Evolutionary conservation across 768 basidiomycete genomes (phyloP).

Genomic region (Pulveroboletus sp.): DNA sequence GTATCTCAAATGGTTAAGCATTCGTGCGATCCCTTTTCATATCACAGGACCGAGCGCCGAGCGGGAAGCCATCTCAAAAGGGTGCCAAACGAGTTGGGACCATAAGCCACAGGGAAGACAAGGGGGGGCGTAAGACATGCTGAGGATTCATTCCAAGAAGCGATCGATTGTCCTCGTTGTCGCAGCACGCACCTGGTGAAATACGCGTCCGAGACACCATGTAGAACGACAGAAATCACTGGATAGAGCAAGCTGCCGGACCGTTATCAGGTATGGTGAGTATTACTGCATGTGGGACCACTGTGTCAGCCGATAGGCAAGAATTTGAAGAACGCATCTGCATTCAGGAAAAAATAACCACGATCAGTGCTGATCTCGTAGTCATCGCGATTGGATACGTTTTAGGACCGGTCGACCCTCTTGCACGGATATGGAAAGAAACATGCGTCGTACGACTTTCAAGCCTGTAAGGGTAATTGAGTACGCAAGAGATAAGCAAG

Average conservation of each 20-base stretch:
- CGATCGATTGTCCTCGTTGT: constrained; percentile 17
- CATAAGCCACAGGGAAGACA: not conserved
- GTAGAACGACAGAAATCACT: not conserved
- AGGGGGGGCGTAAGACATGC: not conserved
- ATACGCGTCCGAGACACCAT: not conserved
- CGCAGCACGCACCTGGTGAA: constrained; percentile 8
- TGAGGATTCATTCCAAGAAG: not conserved
- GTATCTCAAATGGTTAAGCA: not conserved
- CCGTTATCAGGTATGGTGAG: too few relatives aligned
- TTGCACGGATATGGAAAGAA: constrained; percentile 7
- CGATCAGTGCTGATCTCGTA: constrained; percentile 12
- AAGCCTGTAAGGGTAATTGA: not conserved
- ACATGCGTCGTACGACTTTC: constrained; percentile 1
- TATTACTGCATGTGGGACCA: not conserved
- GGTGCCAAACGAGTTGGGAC: not conserved
- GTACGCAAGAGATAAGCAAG: constrained; percentile 6
- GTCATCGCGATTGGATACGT: constrained; percentile 10
- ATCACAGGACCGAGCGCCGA: constrained; percentile 6
- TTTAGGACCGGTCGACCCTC: not conserved
- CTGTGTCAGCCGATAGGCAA: not conserved
- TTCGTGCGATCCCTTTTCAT: constrained; percentile 4
- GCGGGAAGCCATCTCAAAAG: constrained; percentile 1
- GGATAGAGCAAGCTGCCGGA: not conserved
- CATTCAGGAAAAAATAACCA: not conserved
- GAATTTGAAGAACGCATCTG: not conserved